Conservation (phyloP, 352 stramenopile species). For the Pythium aristosporum region DNA sequence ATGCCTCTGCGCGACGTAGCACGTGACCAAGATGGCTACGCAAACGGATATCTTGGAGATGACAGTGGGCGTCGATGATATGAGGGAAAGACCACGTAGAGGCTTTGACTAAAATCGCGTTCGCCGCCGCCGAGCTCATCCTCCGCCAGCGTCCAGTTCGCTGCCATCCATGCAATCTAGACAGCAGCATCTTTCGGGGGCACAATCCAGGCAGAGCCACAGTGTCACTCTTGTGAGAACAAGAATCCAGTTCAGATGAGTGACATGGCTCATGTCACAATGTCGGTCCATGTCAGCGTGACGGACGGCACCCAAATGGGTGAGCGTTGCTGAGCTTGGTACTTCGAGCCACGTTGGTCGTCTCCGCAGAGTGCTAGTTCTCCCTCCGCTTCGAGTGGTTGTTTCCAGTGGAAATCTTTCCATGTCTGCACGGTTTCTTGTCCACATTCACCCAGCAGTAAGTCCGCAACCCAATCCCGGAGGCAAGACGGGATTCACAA, state of each 20-base stretch:
- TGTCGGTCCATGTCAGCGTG: too few species aligned
- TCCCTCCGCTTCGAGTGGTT: background rate
- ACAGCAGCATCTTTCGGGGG: background rate
- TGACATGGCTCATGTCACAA: slow-evolving; percentile 9
- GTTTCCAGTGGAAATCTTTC: background rate
- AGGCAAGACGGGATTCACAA: too few species aligned
- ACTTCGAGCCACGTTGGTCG: background rate
- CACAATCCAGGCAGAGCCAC: background rate
- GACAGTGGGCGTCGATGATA: slow-evolving; percentile 63
- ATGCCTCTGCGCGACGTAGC: slow-evolving; percentile 33
- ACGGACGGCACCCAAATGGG: too few species aligned
- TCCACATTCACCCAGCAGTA: slow-evolving; percentile 19
- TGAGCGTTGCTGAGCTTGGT: too few species aligned
- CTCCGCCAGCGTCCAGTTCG: background rate
- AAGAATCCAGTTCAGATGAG: background rate
- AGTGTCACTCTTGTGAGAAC: background rate
- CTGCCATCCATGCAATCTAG: background rate
- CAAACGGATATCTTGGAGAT: slow-evolving; percentile 63
- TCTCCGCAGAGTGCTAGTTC: background rate
- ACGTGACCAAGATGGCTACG: slow-evolving; percentile 26
- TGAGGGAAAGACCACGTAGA: slow-evolving; percentile 19
- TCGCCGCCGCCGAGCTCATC: background rate
- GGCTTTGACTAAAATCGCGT: background rate
- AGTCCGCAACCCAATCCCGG: background rate
- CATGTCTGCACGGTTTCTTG: slow-evolving; percentile 3